A percentile compares a stretch with the other conserved stretches of the same genome.
Conservation (phyloP, 2,329 filamentous ascomycete genomes). For the Lojkania enalia region DNA sequence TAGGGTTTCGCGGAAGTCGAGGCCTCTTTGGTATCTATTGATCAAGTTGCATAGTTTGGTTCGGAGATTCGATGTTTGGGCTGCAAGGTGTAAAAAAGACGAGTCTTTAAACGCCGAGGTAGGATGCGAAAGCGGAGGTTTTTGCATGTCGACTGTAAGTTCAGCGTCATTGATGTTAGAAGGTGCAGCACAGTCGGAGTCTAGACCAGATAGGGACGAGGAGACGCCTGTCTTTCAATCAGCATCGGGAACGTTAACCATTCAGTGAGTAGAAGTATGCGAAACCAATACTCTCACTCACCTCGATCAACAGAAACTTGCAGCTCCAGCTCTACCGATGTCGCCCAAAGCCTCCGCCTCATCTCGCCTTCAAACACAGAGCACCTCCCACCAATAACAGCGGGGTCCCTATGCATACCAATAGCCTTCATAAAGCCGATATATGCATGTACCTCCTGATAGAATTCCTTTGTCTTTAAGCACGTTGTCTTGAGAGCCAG, state of each 20-base stretch:
- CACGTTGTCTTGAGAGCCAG: slow-evolving; percentile 53
- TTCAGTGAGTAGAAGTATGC: too few relatives aligned
- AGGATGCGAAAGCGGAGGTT: slow-evolving; percentile 16
- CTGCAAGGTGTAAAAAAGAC: slow-evolving; percentile 20
- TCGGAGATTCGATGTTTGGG: slow-evolving; percentile 14
- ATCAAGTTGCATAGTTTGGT: slow-evolving; percentile 13
- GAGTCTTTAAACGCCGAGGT: slow-evolving; percentile 22
- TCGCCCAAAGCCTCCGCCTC: slow-evolving; percentile 59
- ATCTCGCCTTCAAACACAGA: slow-evolving; percentile 52
- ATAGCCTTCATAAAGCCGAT: slow-evolving; percentile 54
- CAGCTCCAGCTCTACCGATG: slow-evolving; percentile 58
- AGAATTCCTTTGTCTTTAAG: slow-evolving; percentile 43
- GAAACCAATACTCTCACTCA: too few relatives aligned
- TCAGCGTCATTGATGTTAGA: slow-evolving; percentile 55
- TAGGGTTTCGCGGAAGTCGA: slow-evolving; percentile 18
- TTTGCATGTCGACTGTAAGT: neutral
- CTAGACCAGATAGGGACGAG: slow-evolving; percentile 36
- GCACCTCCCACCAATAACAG: slow-evolving; percentile 32
- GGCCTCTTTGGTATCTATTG: slow-evolving; percentile 12
- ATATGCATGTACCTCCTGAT: slow-evolving; percentile 24
- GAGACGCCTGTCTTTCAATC: slow-evolving; percentile 52
- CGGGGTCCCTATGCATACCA: slow-evolving; percentile 55
- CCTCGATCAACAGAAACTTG: slow-evolving; percentile 56
- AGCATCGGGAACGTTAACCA: too few relatives aligned
- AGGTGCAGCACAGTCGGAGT: slow-evolving; percentile 54